Base-by-base conservation (phyloP, 345 rosid species). In the Rhodamnia rubescens region DNA sequence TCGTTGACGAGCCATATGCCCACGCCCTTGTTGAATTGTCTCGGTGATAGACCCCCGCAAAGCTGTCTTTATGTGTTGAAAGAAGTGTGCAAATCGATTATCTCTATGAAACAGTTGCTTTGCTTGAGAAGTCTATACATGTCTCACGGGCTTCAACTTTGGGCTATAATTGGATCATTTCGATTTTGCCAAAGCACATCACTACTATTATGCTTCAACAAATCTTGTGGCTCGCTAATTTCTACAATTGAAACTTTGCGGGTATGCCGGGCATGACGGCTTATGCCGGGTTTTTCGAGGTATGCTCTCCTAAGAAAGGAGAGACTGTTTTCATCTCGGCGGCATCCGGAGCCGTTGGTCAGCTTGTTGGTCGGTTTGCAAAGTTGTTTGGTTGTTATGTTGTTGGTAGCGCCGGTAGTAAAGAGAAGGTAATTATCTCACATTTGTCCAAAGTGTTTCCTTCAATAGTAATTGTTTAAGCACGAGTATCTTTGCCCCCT, bases 361-460 rank as follows among this genome's bases (percentile, higher is more conserved):
- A 84, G 64, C 61, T 85, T 53, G 86, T 85, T 40, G 83, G 86
- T 54, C 86, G 78, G 64, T 78, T 85, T 55, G 86, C 83, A 40
- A 85, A 78, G 83, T 69, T 85, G 83, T 0, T 27, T 4, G 86
- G 86, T 20, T 85, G 86, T 42, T 85, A 78, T 85, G 86, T 78
- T n/a, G 86, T 85, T 42, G 86, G 86, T 26, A 85, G 74, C 11
- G 47, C 86, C n/a, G 75, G 86, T 26, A 85, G 86, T 75, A 78
- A 54, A 22, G 86, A 75, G 29, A 85, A 85, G 86, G 86, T 85
- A 53, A 40, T 82, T 52, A 55, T 82, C 44, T 69, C 78, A 69
- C 78, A 69, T 69, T 32, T 69, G 78, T 69, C 78, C 0, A 3
- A n/a, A n/a, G 26, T 50, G 81, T 50, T 51, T 64, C 21, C 44